phyloP scores from a whole-genome alignment of 2,329 filamentous ascomycete species.

The Penicillium sp. region DNA sequence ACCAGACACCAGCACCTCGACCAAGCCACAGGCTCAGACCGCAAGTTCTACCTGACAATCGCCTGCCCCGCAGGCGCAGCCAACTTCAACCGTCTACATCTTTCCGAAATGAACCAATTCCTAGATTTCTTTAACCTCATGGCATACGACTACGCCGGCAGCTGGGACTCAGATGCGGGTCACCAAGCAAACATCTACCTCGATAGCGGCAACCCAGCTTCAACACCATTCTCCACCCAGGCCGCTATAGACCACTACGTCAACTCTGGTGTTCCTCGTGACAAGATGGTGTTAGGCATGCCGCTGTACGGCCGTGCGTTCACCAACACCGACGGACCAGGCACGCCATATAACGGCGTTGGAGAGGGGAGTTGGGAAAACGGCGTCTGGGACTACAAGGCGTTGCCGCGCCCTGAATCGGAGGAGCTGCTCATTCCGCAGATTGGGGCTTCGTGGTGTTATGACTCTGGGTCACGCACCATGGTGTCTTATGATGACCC shows the following conservation, averaged over 20 bases:
- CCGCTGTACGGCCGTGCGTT: slow-evolving; percentile 92
- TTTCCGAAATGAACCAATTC: slow-evolving; percentile 47
- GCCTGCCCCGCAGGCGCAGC: slow-evolving; percentile 49
- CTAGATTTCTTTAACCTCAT: slow-evolving; percentile 62
- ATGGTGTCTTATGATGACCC: slow-evolving; percentile 72
- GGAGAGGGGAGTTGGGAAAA: slow-evolving; percentile 77
- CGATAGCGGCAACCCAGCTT: slow-evolving; percentile 56
- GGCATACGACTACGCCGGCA: slow-evolving; percentile 84
- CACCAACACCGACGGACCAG: slow-evolving; percentile 73
- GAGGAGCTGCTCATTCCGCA: slow-evolving; percentile 63
- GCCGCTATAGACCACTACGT: slow-evolving; percentile 71
- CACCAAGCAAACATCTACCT: slow-evolving; percentile 80
- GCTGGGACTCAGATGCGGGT: slow-evolving; percentile 70
- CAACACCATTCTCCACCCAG: slow-evolving; percentile 76
- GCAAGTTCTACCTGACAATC: slow-evolving; percentile 50
- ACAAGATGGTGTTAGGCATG: slow-evolving; percentile 89
- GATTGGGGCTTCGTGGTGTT: slow-evolving; percentile 74
- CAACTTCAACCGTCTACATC: slow-evolving; percentile 46
- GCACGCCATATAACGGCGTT: slow-evolving; percentile 68
- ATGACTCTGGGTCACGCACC: slow-evolving; percentile 60
- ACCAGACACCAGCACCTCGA: slow-evolving; percentile 33
- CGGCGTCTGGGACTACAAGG: slow-evolving; percentile 87
- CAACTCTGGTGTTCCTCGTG: slow-evolving; percentile 57
- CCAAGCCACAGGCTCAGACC: slow-evolving; percentile 38
- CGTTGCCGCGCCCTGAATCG: slow-evolving; percentile 68